Base-by-base conservation (phyloP, 2,329 filamentous ascomycete genomes). In the Tolypocladium album region DNA sequence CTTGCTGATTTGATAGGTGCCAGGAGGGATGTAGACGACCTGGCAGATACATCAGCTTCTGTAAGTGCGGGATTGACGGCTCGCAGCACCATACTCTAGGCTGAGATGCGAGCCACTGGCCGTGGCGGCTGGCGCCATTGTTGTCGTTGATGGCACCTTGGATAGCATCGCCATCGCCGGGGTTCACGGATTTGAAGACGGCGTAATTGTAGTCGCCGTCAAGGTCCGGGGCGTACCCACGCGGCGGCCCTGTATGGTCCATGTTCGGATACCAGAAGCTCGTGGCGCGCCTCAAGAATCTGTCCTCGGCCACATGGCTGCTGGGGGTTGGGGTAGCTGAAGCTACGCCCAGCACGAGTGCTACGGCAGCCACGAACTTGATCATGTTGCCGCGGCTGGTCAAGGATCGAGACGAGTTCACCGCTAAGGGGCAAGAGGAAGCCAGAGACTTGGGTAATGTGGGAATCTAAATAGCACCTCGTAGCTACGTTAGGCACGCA, bases 181-280 rank as follows among this genome's bases (percentile, higher is more conserved):
- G 59, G 6, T 62, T 67, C 3, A 77, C 75, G 2, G 71, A 66
- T 63, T 70, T 72, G 64, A 67, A 77, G 20, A 78, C 74, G 0
- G 69, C 64, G 58, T 78, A 78, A 13, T 61, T 64, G 58, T 63
- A 69, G 61, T 76, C 72, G 24, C 65, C 65, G 42, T 73, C 75
- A 4, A 77, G 70, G 52, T 77, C 72, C 1, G 75, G 76, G 2
- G 75, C 75, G 59, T 69, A 76, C 8, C 76, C 75, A 9, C 75
- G 69, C 20, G 69, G 59, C 1, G 67, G 27, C 1, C 68, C 70
- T 0, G 69, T 70, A 60, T 78, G 76, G 58, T 78, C 75, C 65
- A 78, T 69, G 58, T 75, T 74, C 42, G 75, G 67, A 64, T 78
- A 78, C 74, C 75, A 78, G 64, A 74, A 78, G 55, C 65, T 69